phyloP scores from a whole-genome alignment of 441 rosid genomes.

The Populus tomentosa region DNA sequence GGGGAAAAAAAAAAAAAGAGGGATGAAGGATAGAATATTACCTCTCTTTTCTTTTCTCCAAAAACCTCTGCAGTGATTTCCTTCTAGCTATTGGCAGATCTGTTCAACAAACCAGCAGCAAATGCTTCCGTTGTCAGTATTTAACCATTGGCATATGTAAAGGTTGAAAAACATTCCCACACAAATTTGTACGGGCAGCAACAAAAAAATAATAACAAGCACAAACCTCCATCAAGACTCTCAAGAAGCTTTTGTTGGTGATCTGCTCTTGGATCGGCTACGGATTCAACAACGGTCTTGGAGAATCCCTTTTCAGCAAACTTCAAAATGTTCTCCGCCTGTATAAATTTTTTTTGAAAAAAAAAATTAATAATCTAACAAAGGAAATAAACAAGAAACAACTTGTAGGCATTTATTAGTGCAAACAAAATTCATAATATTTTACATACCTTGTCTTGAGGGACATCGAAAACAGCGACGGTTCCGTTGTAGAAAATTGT shows the following conservation, averaged over 20 bases:
- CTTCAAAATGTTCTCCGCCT: constrained; percentile 68
- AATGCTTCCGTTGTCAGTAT: background rate
- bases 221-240: constrained; percentile 59
- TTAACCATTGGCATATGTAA: background rate
- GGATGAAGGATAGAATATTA: constrained; percentile 5
- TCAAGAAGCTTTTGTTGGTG: constrained; percentile 40
- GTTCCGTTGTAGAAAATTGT: constrained; percentile 85
- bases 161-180: background rate
- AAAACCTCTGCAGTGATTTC: constrained; percentile 74
- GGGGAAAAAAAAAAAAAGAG: no score
- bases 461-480: constrained; percentile 62
- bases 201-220: background rate
- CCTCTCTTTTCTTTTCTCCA: constrained; percentile 92
- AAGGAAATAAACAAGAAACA: background rate
- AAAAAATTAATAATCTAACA: background rate
- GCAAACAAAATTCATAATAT: background rate
- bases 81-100: constrained; percentile 71
- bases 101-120: constrained; percentile 10
- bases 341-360: background rate
- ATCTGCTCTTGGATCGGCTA: constrained; percentile 5
- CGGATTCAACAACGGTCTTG: constrained; percentile 16
- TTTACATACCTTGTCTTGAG: constrained; percentile 46
- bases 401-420: background rate
- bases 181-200: background rate
- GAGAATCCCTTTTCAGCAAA: constrained; percentile 47